phyloP scores from a whole-genome alignment of 192 early-diverging fungal genomes.

The Entomortierella chlamydospora region DNA sequence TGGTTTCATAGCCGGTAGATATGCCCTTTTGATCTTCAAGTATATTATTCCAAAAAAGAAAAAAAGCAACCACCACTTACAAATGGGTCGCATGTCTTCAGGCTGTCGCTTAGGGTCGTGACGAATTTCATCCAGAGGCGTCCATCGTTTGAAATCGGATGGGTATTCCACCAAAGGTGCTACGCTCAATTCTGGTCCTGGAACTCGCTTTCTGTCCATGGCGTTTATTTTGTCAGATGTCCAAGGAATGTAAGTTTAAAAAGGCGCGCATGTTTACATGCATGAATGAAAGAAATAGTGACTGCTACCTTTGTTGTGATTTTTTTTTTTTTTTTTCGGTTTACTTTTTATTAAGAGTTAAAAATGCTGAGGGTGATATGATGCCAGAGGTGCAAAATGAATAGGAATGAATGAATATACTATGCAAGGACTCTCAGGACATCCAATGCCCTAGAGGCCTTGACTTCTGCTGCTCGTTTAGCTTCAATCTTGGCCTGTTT shows the following conservation, averaged over 20 bases:
- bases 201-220: constrained; percentile 66
- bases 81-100: constrained; percentile 67
- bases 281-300: not conserved
- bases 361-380: not conserved
- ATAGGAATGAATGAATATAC: not conserved
- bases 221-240: not conserved
- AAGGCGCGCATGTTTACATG: not conserved
- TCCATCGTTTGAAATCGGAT: constrained; percentile 36
- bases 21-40: no score
- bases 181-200: constrained; percentile 64
- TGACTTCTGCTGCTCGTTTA: constrained; percentile 40
- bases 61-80: constrained; percentile 61
- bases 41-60: no score
- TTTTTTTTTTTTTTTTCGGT: not conserved
- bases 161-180: constrained; percentile 60
- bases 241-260: not conserved
- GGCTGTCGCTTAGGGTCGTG: constrained; percentile 58
- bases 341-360: not conserved
- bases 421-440: constrained; percentile 41
- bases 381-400: not conserved
- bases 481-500: constrained; percentile 32
- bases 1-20: no score
- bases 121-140: constrained; percentile 43
- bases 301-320: not conserved
- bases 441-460: constrained; percentile 36